Conservation (phyloP, 78 protist genomes). For the Pelomyxa schiedti region DNA sequence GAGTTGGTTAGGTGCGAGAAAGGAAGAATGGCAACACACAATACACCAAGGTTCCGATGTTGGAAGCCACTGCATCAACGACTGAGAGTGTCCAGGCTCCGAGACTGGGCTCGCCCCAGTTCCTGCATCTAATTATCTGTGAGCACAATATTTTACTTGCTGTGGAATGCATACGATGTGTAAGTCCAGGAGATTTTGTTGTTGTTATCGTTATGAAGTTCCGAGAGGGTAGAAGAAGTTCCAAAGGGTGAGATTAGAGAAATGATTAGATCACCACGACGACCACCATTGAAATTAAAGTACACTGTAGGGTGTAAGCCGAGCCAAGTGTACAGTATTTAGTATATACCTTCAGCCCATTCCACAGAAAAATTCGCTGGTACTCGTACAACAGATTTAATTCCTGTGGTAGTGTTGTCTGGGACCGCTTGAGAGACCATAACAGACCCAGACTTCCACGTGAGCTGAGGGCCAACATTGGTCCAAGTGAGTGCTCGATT, state of each 20-base stretch:
- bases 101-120: slow-evolving; percentile 1
- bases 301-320: no score
- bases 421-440: neutral
- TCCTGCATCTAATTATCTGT: neutral
- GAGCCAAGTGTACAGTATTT: no score
- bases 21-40: no score
- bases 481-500: neutral
- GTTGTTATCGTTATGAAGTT: neutral
- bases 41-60: no score
- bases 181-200: neutral
- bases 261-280: neutral
- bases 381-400: neutral
- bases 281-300: neutral
- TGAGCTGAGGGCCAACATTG: neutral
- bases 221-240: neutral
- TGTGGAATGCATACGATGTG: neutral
- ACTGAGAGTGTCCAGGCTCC: no score
- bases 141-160: neutral
- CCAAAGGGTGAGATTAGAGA: neutral
- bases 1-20: no score
- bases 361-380: neutral
- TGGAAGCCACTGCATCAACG: no score
- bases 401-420: neutral
- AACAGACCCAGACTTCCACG: neutral
- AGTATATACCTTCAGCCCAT: neutral